These are phyloP conservation scores for Paraleonurus japonicus DNA, from an alignment of 257 asterid species.

Conservation along the genomic window DNA sequence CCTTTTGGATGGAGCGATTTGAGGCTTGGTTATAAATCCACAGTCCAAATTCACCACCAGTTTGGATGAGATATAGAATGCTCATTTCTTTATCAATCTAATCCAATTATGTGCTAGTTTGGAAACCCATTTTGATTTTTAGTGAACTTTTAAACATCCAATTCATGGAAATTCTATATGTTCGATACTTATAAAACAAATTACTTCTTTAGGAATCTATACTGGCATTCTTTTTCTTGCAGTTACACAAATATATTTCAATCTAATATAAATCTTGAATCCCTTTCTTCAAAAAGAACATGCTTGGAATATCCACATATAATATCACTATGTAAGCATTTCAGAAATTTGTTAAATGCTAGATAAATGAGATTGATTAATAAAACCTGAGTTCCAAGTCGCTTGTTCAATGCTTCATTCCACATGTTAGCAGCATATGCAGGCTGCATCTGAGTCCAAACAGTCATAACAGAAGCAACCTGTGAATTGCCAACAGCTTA, in stretches of 20 bases:
- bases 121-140: not conserved
- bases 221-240: not conserved
- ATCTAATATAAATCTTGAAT: not conserved
- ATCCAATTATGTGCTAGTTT: not conserved
- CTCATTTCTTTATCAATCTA: not conserved
- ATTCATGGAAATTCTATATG: not conserved
- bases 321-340: not conserved
- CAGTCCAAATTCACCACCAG: no score
- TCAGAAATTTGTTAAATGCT: not conserved
- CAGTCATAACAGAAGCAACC: slow-evolving; percentile 94
- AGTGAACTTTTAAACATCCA: not conserved
- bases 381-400: slow-evolving; percentile 86
- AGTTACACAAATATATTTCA: not conserved
- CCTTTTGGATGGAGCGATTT: no score
- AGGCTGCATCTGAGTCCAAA: slow-evolving; percentile 84
- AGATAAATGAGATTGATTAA: slow-evolving; percentile 13
- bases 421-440: slow-evolving; percentile 85
- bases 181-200: not conserved
- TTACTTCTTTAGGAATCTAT: not conserved
- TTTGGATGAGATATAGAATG: not conserved
- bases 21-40: no score
- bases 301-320: not conserved
- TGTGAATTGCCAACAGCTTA: slow-evolving; percentile 29
- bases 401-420: slow-evolving; percentile 93
- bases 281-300: not conserved